These are phyloP conservation scores for Mortierella antarctica DNA, from an alignment of 192 early-diverging fungal species.

Conservation along the genomic window DNA sequence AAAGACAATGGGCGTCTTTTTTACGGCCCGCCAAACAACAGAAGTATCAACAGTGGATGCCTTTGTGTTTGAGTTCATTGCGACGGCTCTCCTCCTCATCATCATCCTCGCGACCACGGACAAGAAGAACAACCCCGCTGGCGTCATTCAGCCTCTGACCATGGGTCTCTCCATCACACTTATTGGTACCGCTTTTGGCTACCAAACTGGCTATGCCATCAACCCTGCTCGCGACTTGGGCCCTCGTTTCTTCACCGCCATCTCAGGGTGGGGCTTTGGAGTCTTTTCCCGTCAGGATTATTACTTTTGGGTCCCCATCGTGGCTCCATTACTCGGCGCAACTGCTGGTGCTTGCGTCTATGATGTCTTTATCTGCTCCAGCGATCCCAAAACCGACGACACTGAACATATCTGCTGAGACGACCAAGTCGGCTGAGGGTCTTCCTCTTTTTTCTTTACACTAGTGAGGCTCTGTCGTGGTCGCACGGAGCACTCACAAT, in stretches of 20 bases:
- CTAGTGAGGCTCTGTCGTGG: no score
- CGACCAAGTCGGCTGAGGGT: no score
- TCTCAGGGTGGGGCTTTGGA: slow-evolving; percentile 69
- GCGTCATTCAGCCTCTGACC: slow-evolving; percentile 59
- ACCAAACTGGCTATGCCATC: slow-evolving; percentile 72
- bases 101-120: slow-evolving; percentile 70
- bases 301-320: slow-evolving; percentile 76
- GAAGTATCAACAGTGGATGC: slow-evolving; percentile 60
- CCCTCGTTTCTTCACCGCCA: slow-evolving; percentile 72
- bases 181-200: slow-evolving; percentile 68
- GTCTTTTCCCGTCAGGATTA: slow-evolving; percentile 68
- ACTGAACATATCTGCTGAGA: no score
- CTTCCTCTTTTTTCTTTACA: no score
- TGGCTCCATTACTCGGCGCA: slow-evolving; percentile 74
- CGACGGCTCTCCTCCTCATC: slow-evolving; percentile 70
- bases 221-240: slow-evolving; percentile 84
- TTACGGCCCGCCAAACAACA: slow-evolving; percentile 10
- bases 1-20: slow-evolving; percentile 41
- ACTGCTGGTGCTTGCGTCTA: slow-evolving; percentile 55
- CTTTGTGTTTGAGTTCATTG: slow-evolving; percentile 69
- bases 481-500: no score
- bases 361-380: no score
- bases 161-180: slow-evolving; percentile 66
- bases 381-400: no score
- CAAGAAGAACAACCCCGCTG: slow-evolving; percentile 61